Evolutionary conservation across 208 protist species (phyloP).

Genomic region (Wallacemonas rigidus): DNA sequence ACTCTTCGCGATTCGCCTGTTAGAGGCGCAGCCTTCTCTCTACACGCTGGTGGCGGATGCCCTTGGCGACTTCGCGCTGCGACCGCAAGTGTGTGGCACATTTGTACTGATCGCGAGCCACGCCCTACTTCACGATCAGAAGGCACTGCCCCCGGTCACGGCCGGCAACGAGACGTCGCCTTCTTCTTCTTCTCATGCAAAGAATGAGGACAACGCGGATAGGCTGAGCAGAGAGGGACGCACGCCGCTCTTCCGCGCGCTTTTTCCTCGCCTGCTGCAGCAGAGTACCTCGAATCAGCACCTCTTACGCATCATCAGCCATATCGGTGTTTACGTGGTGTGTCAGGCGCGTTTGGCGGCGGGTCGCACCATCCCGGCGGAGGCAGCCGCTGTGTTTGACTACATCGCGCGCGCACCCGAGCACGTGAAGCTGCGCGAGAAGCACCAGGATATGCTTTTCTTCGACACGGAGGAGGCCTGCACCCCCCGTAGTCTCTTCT

Average conservation of each 20-base stretch:
- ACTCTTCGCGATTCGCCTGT: constrained; percentile 70
- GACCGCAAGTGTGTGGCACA: constrained; percentile 83
- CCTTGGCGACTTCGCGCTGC: constrained; percentile 58
- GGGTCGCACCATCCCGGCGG: constrained; percentile 23
- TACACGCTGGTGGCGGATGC: constrained; percentile 54
- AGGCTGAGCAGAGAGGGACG: not conserved
- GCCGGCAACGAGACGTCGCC: not conserved
- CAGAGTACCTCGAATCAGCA: constrained; percentile 89
- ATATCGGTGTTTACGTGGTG: constrained; percentile 76
- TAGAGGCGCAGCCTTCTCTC: constrained; percentile 58
- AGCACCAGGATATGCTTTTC: constrained; percentile 74
- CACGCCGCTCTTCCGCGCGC: constrained; percentile 31
- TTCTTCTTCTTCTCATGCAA: too few species aligned
- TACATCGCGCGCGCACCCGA: constrained; percentile 71
- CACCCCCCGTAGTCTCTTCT: constrained; percentile 72
- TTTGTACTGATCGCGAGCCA: constrained; percentile 78
- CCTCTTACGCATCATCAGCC: constrained; percentile 87
- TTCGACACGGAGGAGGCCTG: constrained; percentile 57
- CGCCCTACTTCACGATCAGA: constrained; percentile 55
- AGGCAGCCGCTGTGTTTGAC: constrained; percentile 54
- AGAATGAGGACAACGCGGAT: too few species aligned
- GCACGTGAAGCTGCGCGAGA: constrained; percentile 77
- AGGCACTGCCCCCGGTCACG: constrained; percentile 9
- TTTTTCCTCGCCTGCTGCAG: constrained; percentile 81
- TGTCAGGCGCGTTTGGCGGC: constrained; percentile 35